phyloP scores from a whole-genome alignment of 2,329 filamentous ascomycete species.

The Microsporum audouinii region DNA sequence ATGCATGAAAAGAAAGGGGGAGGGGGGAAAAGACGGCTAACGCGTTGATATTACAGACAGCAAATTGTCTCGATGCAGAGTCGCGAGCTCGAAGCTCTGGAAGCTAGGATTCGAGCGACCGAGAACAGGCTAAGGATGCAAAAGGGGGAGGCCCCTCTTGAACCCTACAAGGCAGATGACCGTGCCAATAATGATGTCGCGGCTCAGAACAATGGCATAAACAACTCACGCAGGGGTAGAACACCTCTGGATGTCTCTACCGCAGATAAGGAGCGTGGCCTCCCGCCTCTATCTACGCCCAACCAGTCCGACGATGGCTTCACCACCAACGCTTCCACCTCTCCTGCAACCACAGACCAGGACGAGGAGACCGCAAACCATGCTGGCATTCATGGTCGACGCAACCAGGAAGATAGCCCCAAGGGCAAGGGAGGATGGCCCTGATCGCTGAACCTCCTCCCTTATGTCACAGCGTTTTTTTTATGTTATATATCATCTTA shows the following conservation, averaged over 20 bases:
- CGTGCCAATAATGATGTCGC: background rate
- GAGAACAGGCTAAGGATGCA: conserved; percentile 58
- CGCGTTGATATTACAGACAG: conserved; percentile 47
- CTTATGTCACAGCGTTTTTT: background rate
- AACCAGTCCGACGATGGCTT: conserved; percentile 3
- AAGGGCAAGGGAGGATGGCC: conserved; percentile 1
- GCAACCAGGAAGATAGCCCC: background rate
- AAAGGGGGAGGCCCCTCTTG: conserved; percentile 8
- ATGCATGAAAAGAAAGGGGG: background rate
- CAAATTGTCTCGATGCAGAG: conserved; percentile 62
- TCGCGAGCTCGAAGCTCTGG: conserved; percentile 73
- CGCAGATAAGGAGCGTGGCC: background rate
- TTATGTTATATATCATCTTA: background rate
- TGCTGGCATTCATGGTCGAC: conserved; percentile 2
- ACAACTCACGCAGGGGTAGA: background rate
- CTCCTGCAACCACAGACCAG: conserved; percentile 1
- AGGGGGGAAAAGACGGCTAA: background rate
- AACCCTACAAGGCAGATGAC: background rate
- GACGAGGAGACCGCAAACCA: background rate
- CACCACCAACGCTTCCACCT: background rate
- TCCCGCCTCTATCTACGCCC: background rate
- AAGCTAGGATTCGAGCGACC: conserved; percentile 71
- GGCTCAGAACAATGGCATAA: background rate
- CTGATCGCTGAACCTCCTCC: background rate
- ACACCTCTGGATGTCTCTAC: background rate